Evolutionary conservation across 352 stramenopile species (phyloP), one percentile per base, ranked within the genome.

Genomic region (Phytophthora pini): DNA sequence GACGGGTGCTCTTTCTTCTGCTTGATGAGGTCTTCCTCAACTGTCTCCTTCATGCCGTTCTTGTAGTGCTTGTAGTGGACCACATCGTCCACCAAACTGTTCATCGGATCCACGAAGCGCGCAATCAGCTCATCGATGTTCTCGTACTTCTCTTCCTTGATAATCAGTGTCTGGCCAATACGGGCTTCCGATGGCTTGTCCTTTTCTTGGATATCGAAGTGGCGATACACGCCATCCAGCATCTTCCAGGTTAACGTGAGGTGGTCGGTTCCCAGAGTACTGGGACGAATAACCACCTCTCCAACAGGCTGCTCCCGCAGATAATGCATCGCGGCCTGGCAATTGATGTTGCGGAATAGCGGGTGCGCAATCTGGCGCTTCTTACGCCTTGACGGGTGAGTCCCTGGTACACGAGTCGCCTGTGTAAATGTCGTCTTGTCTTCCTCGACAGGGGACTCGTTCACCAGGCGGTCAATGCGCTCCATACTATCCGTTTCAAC

Each of bases 221-320:
- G 89, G 45, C 87, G 86, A 56, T 94, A 97, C 12, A 95, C 88
- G 29, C 84, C 79, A 17, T 94, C 84, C 27, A 94, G 56, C 76
- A 95, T 93, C 52, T 97, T 97, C 89, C 89, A 97, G 20, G 89
- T 94, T 38, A 97, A 68, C 17, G 86, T 97, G 9, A 97, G 72
- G 48, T 97, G 89, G 47, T 97, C 87, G 2, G 86, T 83, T 12
- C 87, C 87, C 44, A 94, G 53, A 6, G 87, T 94, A 72, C 87
- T 93, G 2, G 89, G 89, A 11, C 89, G 89, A 75, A 97, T 88
- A 26, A 95, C 87, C 4, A 95, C 86, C 58, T 97, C 89, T 43
- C 89, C 89, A 9, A 92, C 62, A 2, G 84, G 75, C 44, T 94
- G 78, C 40, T 92, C 84, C 40, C 87, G 88, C 49, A 97, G 60